phyloP scores from a whole-genome alignment of 257 asterid genomes.

The Asclepias syriaca region DNA sequence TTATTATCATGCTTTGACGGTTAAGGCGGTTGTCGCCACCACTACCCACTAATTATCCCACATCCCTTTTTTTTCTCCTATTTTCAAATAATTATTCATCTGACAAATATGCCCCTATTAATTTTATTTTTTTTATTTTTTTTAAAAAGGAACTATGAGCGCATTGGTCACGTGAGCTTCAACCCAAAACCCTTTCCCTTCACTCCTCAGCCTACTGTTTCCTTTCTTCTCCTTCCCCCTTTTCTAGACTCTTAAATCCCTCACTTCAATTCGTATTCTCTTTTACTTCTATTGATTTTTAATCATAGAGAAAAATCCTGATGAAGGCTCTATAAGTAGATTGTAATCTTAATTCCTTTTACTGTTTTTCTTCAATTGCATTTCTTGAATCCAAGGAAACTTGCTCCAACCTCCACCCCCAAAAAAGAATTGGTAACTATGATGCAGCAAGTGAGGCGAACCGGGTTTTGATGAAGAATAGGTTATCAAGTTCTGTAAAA shows the following conservation, averaged over 20 bases:
- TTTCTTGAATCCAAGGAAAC: not conserved
- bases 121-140: too few species aligned
- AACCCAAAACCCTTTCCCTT: not conserved
- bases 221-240: too few species aligned
- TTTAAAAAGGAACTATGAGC: too few species aligned
- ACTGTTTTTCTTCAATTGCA: not conserved
- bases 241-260: not conserved
- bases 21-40: conserved; percentile 63
- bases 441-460: conserved; percentile 39
- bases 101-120: not conserved
- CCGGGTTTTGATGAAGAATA: conserved; percentile 41
- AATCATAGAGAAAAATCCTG: not conserved
- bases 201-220: not conserved
- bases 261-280: not conserved
- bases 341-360: not conserved
- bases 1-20: conserved; percentile 41
- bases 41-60: conserved; percentile 48
- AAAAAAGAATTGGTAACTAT: not conserved
- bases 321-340: not conserved
- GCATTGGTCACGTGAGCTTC: not conserved
- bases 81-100: conserved; percentile 14
- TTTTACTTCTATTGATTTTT: not conserved
- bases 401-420: too few species aligned
- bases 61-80: conserved; percentile 21
- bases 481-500: conserved; percentile 27